Evolutionary conservation across 1,139 yeast species (phyloP).

Genomic region (Pichia sp.): DNA sequence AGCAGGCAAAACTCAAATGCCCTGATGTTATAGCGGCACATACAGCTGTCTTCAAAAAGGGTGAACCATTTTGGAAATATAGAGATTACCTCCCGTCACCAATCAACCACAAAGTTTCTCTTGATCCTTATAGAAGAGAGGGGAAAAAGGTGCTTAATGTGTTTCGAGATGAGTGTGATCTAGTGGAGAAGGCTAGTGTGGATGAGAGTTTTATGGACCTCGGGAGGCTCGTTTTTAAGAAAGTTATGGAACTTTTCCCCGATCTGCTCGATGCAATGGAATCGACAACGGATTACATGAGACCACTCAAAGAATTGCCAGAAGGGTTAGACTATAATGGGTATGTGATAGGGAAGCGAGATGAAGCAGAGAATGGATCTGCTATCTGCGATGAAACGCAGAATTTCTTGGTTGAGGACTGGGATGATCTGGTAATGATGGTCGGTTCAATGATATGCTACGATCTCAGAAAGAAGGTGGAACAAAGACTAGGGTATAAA

Average conservation of each 20-base stretch:
- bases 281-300: slow-evolving; percentile 26
- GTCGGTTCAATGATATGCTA: slow-evolving; percentile 57
- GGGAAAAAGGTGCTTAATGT: slow-evolving; percentile 71
- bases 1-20: slow-evolving; percentile 65
- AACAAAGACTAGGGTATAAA: slow-evolving; percentile 59
- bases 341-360: slow-evolving; percentile 25
- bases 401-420: slow-evolving; percentile 40
- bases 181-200: slow-evolving; percentile 89
- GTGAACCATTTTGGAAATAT: slow-evolving; percentile 79
- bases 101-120: slow-evolving; percentile 66
- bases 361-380: slow-evolving; percentile 20
- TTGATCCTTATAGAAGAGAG: slow-evolving; percentile 88
- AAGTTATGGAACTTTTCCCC: slow-evolving; percentile 32
- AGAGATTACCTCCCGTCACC: slow-evolving; percentile 37
- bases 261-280: slow-evolving; percentile 17
- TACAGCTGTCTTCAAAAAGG: slow-evolving; percentile 89
- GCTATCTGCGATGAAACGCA: slow-evolving; percentile 1
- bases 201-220: slow-evolving; percentile 89
- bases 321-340: slow-evolving; percentile 22
- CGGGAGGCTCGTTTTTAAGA: slow-evolving; percentile 45
- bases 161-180: slow-evolving; percentile 47
- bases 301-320: slow-evolving; percentile 38
- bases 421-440: slow-evolving; percentile 76
- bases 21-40: slow-evolving; percentile 74
- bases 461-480: slow-evolving; percentile 47